These are phyloP conservation scores for Ogataea siamensis DNA, from an alignment of 805 yeast genomes.

Conservation along the genomic window DNA sequence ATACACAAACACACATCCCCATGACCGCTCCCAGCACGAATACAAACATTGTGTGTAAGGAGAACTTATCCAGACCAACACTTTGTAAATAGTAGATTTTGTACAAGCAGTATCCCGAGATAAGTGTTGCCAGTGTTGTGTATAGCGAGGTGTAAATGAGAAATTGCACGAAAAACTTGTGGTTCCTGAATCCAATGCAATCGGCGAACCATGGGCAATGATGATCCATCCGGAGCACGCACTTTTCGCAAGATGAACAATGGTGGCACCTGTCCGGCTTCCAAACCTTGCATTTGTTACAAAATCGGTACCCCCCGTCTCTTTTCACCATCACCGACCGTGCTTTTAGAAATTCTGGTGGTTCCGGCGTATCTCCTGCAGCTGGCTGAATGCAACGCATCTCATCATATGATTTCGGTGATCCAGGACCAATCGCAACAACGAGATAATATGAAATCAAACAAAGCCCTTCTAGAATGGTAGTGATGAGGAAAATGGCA, in stretches of 20 bases:
- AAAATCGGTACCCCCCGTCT: constrained; percentile 64
- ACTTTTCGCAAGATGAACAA: constrained; percentile 47
- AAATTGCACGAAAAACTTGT: constrained; percentile 77
- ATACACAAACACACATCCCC: constrained; percentile 53
- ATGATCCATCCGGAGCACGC: constrained; percentile 56
- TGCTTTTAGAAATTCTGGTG: constrained; percentile 42
- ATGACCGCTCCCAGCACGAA: constrained; percentile 53
- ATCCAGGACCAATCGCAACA: constrained; percentile 58
- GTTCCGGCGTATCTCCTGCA: constrained; percentile 27
- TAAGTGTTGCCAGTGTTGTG: constrained; percentile 39
- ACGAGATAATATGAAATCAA: constrained; percentile 53
- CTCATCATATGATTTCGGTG: constrained; percentile 56
- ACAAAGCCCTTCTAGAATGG: constrained; percentile 36
- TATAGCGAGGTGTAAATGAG: constrained; percentile 52
- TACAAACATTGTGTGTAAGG: constrained; percentile 59
- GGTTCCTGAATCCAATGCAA: constrained; percentile 82
- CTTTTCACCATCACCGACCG: constrained; percentile 45
- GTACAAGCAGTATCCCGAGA: constrained; percentile 44
- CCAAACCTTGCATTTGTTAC: constrained; percentile 53
- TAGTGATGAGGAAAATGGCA: constrained; percentile 27
- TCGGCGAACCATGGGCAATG: constrained; percentile 89
- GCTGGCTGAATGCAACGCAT: constrained; percentile 29
- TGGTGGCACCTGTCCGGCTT: constrained; percentile 62
- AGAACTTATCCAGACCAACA: constrained; percentile 37
- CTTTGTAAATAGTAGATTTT: constrained; percentile 41